Evolutionary conservation across 371 early-diverging fungal genomes (phyloP).

Genomic region (Dinochytrium kinnereticum): DNA sequence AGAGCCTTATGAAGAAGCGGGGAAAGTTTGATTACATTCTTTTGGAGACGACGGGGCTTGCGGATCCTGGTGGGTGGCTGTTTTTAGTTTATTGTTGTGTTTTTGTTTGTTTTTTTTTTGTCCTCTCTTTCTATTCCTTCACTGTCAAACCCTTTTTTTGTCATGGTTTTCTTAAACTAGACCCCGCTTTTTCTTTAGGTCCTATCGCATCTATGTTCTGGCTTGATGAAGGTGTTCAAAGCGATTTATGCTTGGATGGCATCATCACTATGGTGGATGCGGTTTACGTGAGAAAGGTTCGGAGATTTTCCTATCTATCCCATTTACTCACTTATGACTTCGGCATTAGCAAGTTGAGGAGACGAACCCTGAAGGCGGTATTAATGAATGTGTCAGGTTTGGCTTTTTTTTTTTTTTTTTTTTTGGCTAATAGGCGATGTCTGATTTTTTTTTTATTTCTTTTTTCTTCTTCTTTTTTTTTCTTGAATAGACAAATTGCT

Average conservation of each 20-base stretch:
- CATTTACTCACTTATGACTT: too few relatives aligned
- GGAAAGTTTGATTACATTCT: conserved; percentile 94
- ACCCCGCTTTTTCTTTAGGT: conserved; percentile 41
- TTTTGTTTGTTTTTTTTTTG: too few relatives aligned
- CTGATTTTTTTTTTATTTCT: background rate
- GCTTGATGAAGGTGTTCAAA: conserved; percentile 92
- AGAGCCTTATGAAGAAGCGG: conserved; percentile 86
- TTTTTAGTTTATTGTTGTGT: conserved; percentile 38
- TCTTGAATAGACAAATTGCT: conserved; percentile 79
- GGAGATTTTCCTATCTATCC: too few relatives aligned
- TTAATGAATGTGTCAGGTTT: conserved; percentile 76
- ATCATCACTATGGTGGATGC: conserved; percentile 94
- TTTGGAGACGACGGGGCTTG: conserved; percentile 90
- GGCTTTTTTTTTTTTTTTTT: background rate
- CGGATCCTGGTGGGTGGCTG: conserved; percentile 68
- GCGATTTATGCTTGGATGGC: conserved; percentile 87
- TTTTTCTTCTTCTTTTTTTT: background rate
- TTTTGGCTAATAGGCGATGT: background rate
- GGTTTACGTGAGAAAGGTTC: conserved; percentile 67
- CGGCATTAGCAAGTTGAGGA: conserved; percentile 59
- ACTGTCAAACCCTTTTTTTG: too few relatives aligned
- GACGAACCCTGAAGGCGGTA: conserved; percentile 57
- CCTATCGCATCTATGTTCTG: conserved; percentile 96
- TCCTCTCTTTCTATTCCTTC: too few relatives aligned
- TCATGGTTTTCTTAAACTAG: too few relatives aligned